Base-by-base conservation (phyloP, 1,284 basidiomycete species). In the Malassezia nana region DNA sequence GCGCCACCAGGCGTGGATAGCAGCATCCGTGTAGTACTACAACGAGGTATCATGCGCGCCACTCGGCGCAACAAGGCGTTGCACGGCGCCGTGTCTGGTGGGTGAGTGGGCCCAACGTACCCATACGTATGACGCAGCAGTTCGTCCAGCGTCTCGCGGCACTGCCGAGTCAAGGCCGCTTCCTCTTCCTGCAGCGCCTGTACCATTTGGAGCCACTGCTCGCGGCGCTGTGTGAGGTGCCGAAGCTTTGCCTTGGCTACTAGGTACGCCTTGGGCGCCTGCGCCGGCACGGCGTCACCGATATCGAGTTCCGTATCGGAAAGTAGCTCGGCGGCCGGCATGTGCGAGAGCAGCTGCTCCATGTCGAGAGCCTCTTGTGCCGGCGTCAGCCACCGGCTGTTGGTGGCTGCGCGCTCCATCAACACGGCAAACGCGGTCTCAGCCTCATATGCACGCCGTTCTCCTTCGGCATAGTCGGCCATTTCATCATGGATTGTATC, bases 1-100 rank as follows among this genome's bases (percentile, higher is more conserved):
- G 59, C 78, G 86, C 63, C 92, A 98, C 75, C 75, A 78, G 9
- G 75, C 68, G 32, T 95, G 89, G 89, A 77, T 81, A 9, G 45
- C n/a, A n/a, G n/a, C 35, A 48, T 38, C 35, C 16, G 35, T 38
- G 32, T 25, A 28, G 20, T 46, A 22, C 22, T 22, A 46, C 20
- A 32, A 30, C 25, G 26, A 35, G 45, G 32, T 35, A 46, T 46
- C 18, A 46, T 30, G 49, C n/a, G 16, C 35, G 12, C 35, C 10
- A 15, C 20, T 18, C 3, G 35, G 35, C 35, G 35, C 35, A 38
- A 38, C 16, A 9, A 38, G 16, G 35, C 35, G 35, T 18, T 20
- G 16, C 35, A 38, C 35, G 18, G 35, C 35, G 35, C 20, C 35
- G 35, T 38, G 35, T 8, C 35, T 38, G n/a, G n/a, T n/a, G 35